Percentiles rank a stretch among this genome's conserved stretches.
Evolutionary conservation across 805 yeast species (phyloP).

Genomic region (Kluyveromyces starmeri): DNA sequence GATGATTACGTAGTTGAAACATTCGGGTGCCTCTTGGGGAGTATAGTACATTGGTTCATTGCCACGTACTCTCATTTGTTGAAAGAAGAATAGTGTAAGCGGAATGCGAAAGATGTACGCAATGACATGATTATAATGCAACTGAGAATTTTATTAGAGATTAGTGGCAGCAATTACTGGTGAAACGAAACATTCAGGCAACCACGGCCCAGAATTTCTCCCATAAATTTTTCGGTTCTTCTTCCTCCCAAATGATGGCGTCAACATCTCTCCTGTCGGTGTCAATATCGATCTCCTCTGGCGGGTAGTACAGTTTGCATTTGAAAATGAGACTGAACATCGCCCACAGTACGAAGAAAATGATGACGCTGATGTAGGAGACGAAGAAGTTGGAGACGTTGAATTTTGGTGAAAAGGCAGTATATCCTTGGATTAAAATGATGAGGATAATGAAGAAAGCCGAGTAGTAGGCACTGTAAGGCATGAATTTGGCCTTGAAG

Average conservation of each 20-base stretch:
- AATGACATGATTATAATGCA: no score
- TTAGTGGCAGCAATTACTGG: no score
- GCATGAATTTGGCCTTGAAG: slow-evolving; percentile 65
- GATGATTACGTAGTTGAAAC: no score
- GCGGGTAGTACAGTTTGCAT: slow-evolving; percentile 36
- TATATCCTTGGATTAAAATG: slow-evolving; percentile 64
- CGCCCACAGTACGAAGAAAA: slow-evolving; percentile 48
- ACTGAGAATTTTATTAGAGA: no score
- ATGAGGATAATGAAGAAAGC: slow-evolving; percentile 44
- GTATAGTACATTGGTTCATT: no score
- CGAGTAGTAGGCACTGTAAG: slow-evolving; percentile 58
- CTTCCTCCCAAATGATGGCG: slow-evolving; percentile 49
- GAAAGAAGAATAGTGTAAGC: no score
- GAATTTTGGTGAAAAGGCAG: slow-evolving; percentile 46
- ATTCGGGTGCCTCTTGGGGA: no score
- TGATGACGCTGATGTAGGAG: slow-evolving; percentile 59
- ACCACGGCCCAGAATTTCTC: slow-evolving; percentile 44
- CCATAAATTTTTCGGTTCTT: slow-evolving; percentile 39
- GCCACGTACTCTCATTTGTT: no score
- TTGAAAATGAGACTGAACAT: slow-evolving; percentile 46
- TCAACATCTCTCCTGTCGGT: slow-evolving; percentile 59
- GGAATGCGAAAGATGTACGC: no score
- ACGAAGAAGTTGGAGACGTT: slow-evolving; percentile 54
- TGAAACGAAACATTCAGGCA: no score
- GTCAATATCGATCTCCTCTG: slow-evolving; percentile 61